Conservation (phyloP, 2,329 filamentous ascomycete genomes). For the Endoconidiophora laricicola region DNA sequence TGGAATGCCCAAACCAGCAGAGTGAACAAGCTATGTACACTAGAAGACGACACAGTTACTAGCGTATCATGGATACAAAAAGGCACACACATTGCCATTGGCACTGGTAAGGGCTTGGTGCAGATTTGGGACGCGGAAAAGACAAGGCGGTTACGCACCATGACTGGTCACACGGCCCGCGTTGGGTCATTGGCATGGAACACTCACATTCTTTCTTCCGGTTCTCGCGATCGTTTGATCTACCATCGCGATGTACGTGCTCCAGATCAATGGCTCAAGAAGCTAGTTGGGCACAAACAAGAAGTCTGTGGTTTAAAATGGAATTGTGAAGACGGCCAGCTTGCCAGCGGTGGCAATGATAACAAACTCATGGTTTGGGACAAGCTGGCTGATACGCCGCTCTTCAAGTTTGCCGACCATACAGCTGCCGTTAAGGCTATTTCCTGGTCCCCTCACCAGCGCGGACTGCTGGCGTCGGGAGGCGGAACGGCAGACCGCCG, state of each 20-base stretch:
- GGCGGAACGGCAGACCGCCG: slow-evolving; percentile 89
- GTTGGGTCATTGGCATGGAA: slow-evolving; percentile 96
- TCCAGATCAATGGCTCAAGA: slow-evolving; percentile 76
- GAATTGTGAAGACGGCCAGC: slow-evolving; percentile 90
- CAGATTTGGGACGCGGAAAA: slow-evolving; percentile 96
- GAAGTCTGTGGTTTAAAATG: slow-evolving; percentile 93
- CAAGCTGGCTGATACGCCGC: slow-evolving; percentile 75
- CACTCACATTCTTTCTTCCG: slow-evolving; percentile 89
- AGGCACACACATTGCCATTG: slow-evolving; percentile 88
- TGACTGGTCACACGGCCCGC: slow-evolving; percentile 88
- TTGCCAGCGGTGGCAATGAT: slow-evolving; percentile 92
- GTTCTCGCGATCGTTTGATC: slow-evolving; percentile 81
- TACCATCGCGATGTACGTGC: slow-evolving; percentile 91
- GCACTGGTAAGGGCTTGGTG: slow-evolving; percentile 83
- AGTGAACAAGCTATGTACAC: slow-evolving; percentile 84
- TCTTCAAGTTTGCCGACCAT: slow-evolving; percentile 90
- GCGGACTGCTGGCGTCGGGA: slow-evolving; percentile 82
- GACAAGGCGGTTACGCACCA: slow-evolving; percentile 70
- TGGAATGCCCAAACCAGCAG: slow-evolving; percentile 88
- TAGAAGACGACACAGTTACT: slow-evolving; percentile 85
- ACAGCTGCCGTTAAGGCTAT: slow-evolving; percentile 95
- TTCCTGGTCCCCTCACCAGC: slow-evolving; percentile 92
- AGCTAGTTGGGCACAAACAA: slow-evolving; percentile 87
- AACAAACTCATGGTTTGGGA: slow-evolving; percentile 99
- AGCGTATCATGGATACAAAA: slow-evolving; percentile 98